A percentile compares a stretch with the other conserved stretches of the same genome.
Conservation (phyloP, 768 basidiomycete species). For the Glaciozyma martinii region DNA sequence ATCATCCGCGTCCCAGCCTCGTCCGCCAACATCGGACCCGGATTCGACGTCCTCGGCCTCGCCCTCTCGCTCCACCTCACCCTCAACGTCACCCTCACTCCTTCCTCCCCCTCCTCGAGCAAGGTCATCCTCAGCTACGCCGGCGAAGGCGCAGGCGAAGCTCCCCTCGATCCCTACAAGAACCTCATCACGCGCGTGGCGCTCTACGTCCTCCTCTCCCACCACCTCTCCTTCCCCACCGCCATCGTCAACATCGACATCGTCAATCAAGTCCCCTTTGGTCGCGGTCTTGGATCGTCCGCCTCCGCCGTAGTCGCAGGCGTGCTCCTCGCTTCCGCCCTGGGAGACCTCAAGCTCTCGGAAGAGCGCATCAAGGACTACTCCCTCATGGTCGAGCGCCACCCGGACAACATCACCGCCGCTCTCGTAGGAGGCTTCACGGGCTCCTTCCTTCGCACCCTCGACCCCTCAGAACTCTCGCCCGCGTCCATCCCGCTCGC, state of each 20-base stretch:
- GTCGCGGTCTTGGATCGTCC: conserved; percentile 92
- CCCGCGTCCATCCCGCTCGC: conserved; percentile 86
- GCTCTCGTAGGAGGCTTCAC: conserved; percentile 95
- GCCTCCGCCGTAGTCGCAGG: conserved; percentile 99
- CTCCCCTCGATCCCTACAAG: conserved; percentile 89
- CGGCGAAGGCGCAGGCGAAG: conserved; percentile 82
- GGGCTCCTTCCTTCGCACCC: conserved; percentile 85
- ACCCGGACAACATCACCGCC: conserved; percentile 98
- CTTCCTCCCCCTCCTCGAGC: conserved; percentile 30
- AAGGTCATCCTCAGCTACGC: conserved; percentile 61
- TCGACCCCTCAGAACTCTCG: conserved; percentile 67
- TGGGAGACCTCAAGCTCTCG: conserved; percentile 64
- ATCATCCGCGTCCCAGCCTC: conserved; percentile 84
- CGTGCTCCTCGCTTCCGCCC: conserved; percentile 74
- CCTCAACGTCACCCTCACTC: conserved; percentile 53
- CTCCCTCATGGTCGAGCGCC: conserved; percentile 96
- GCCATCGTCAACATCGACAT: conserved; percentile 53
- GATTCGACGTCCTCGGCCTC: conserved; percentile 98
- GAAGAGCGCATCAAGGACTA: conserved; percentile 76
- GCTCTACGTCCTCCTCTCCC: conserved; percentile 92
- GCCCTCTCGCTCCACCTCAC: conserved; percentile 79
- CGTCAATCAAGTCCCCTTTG: conserved; percentile 94
- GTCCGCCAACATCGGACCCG: conserved; percentile 96
- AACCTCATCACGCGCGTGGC: conserved; percentile 96
- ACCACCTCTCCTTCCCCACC: conserved; percentile 55